These are phyloP conservation scores for Acacia confusa DNA, from an alignment of 306 rosid species.

Conservation along the genomic window DNA sequence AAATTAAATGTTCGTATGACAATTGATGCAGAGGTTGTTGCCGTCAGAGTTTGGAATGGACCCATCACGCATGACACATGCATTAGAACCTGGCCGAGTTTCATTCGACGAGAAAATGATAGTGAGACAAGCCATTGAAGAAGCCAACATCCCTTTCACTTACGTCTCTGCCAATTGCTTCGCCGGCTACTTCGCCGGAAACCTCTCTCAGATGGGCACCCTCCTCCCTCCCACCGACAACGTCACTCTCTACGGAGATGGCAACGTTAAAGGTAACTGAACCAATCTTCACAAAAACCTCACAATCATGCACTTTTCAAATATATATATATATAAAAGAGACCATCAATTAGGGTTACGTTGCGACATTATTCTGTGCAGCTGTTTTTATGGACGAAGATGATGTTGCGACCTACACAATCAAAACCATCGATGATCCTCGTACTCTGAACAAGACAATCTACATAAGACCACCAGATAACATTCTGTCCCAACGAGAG, in stretches of 20 bases:
- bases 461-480: constrained; percentile 68
- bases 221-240: constrained; percentile 72
- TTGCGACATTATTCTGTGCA: constrained; percentile 21
- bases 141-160: constrained; percentile 75
- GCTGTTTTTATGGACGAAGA: constrained; percentile 65
- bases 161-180: constrained; percentile 78
- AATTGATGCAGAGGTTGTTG: constrained; percentile 59
- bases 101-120: constrained; percentile 88
- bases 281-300: no score
- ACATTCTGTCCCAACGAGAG: constrained; percentile 65
- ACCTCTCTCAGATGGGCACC: constrained; percentile 71
- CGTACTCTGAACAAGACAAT: constrained; percentile 79
- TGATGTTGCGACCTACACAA: constrained; percentile 68
- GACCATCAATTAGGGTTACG: no score
- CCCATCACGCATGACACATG: constrained; percentile 72
- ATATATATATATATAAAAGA: no score
- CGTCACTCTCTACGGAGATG: constrained; percentile 74
- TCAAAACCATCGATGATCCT: constrained; percentile 75
- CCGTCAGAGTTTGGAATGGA: constrained; percentile 92
- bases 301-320: no score
- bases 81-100: constrained; percentile 80
- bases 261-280: constrained; percentile 52
- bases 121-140: constrained; percentile 72
- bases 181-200: constrained; percentile 78
- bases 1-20: no score